Conservation (phyloP, 805 yeast species). For the Nakazawaea laoshanensis region DNA sequence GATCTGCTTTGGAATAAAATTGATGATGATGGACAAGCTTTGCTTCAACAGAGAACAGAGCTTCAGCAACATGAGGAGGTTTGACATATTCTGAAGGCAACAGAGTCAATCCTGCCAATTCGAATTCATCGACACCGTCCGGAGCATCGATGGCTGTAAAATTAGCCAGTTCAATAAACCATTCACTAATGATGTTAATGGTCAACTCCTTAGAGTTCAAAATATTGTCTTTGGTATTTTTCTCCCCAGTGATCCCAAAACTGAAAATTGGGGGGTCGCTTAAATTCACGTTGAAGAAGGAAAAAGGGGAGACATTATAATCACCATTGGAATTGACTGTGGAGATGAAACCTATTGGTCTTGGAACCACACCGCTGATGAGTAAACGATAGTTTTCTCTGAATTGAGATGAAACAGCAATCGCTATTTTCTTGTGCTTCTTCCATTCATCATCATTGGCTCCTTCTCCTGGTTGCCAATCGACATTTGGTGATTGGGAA, state of each 20-base stretch:
- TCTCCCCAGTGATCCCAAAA: slow-evolving; percentile 39
- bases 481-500: slow-evolving; percentile 16
- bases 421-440: slow-evolving; percentile 30
- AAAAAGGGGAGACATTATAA: slow-evolving; percentile 51
- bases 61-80: slow-evolving; percentile 52
- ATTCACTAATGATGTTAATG: slow-evolving; percentile 50
- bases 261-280: slow-evolving; percentile 53
- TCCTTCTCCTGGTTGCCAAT: slow-evolving; percentile 42
- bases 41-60: slow-evolving; percentile 52
- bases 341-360: slow-evolving; percentile 55
- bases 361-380: slow-evolving; percentile 45
- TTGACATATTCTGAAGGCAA: slow-evolving; percentile 33
- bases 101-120: slow-evolving; percentile 44
- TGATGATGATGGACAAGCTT: slow-evolving; percentile 35
- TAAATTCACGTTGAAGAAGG: slow-evolving; percentile 39
- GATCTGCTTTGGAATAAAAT: slow-evolving; percentile 32
- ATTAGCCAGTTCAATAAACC: slow-evolving; percentile 61
- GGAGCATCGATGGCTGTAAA: slow-evolving; percentile 40
- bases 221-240: slow-evolving; percentile 43
- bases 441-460: slow-evolving; percentile 37
- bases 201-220: slow-evolving; percentile 45
- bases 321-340: slow-evolving; percentile 34
- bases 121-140: slow-evolving; percentile 44
- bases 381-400: slow-evolving; percentile 44
- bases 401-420: slow-evolving; percentile 38